Conservation (phyloP, 805 yeast genomes). For the Kazachstania psychrophila region DNA sequence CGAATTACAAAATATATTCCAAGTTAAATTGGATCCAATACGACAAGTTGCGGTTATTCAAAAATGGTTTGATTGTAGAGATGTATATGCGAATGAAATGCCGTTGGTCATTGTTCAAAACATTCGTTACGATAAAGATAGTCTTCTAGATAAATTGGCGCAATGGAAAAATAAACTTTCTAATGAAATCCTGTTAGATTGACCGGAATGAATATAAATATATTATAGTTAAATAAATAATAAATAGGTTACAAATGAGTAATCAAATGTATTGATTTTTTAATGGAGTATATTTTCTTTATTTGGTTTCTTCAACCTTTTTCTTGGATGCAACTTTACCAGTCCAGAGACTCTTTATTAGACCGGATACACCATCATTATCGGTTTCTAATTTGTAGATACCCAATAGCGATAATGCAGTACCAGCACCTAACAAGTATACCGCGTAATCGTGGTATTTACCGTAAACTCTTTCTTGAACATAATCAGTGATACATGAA, state of each 20-base stretch:
- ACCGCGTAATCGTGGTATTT: constrained; percentile 60
- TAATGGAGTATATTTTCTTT: too few species aligned
- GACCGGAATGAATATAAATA: constrained; percentile 3
- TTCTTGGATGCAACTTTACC: neutral
- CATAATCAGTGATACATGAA: constrained; percentile 86
- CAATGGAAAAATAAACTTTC: constrained; percentile 15
- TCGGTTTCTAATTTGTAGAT: constrained; percentile 73
- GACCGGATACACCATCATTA: constrained; percentile 64
- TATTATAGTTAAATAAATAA: constrained; percentile 2
- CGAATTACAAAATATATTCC: constrained; percentile 13
- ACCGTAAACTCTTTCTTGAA: constrained; percentile 80
- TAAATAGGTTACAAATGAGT: neutral
- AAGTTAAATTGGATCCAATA: constrained; percentile 18
- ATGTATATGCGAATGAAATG: constrained; percentile 19
- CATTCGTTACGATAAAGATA: constrained; percentile 2
- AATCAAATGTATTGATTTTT: too few species aligned
- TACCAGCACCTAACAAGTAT: constrained; percentile 61
- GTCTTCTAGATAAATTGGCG: constrained; percentile 7
- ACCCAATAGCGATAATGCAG: constrained; percentile 65
- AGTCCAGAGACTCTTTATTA: constrained; percentile 8
- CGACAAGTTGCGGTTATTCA: constrained; percentile 8
- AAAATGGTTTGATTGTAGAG: constrained; percentile 18
- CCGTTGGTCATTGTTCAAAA: constrained; percentile 5
- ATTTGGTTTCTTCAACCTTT: neutral
- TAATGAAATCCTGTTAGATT: constrained; percentile 7